Evolutionary conservation across 2,329 filamentous ascomycete genomes (phyloP), one percentile per base, ranked within the genome.

Genomic region (Aspergillus caelatus): DNA sequence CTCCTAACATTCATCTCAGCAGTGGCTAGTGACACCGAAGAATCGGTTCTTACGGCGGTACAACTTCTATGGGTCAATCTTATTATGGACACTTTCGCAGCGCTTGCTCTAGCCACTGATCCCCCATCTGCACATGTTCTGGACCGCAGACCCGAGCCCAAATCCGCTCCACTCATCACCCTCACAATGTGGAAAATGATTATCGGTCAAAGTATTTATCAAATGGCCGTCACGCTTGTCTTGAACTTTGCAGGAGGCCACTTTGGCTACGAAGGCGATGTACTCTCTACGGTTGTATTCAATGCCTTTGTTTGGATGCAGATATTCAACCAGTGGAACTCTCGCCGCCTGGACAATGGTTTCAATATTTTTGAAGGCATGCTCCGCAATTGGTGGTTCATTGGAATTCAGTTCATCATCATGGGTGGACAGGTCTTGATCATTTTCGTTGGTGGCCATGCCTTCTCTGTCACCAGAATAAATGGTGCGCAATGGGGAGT

Each of bases 391-490:
- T 72, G 68, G n/a, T 82, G 79, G 77, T 82, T 82, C 67, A 82
- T 91, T 39, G 82, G 81, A 4, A 91, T 92, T 45, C 85, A 90
- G 70, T 72, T 83, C 28, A 82, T 91, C 70, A 92, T 91, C 70
- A 80, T 91, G 50, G 88, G 84, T 14, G 90, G 89, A 10, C 90
- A 92, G 71, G 82, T 89, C n/a, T 75, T 91, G 75, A 92, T 92
- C 71, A 83, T 92, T 63, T 90, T 90, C 69, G 84, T 91, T 63
- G 90, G 90, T 66, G 89, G 89, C 8, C 79, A 82, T 32, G 89
- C 89, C 0, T 91, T 93, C 72, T 85, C 87, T 12, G 88, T 89
- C 1, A 78, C 78, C 9, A 83, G 82, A 0, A 81, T 92, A 60
- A 84, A 85, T n/a, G 88, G 86, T 26, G 77, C 83, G 7, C 87